Evolutionary conservation across 139 green algal genomes (phyloP), one percentile per base, ranked within the genome.

Genomic region (Coelastrella sp.): DNA sequence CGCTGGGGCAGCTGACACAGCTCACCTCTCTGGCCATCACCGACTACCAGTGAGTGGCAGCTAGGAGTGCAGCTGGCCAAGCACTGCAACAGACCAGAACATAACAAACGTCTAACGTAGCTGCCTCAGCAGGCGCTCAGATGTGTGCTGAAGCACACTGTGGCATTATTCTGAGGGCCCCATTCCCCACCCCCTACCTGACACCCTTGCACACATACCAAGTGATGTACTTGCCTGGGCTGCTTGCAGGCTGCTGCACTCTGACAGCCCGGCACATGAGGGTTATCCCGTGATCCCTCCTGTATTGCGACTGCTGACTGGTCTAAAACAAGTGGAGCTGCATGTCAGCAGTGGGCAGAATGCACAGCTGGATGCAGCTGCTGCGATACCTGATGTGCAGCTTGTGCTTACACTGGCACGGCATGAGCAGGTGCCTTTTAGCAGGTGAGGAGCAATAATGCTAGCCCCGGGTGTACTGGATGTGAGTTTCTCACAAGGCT

Each of bases 391-490:
- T 22, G 84, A 88, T 68, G 68, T 88, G 35, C 19, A 58, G 22
- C 84, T 88, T 12, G 68, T 80, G 22, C 84, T 88, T 8, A 88
- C 84, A 8, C 68, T 88, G 68, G 84, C 84, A 24, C 66, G 68
- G 68, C 68, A 88, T 60, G 84, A 88, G 84, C 84, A 88, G 84
- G 20, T 68, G 49, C 84, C 60, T 22, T 88, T 88, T 66, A 88
- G 78, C 84, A 80, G 82, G 82, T 87, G 82, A 66, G 82, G 5
- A 9, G 4, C 4, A 15, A 61, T 17, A 14, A 9, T 22, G 12
- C 63, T 70, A 17, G 12, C 0, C 9, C 15, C 15, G 63, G 35
- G 35, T 49, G 35, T 49, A 49, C 35, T 49, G 35, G 35, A 49
- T 49, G 3, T 49, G 35, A 49, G 35, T 49, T 49, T 49, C 35